Percentiles rank a stretch among this genome's conserved stretches.
phyloP scores from a whole-genome alignment of 2,329 filamentous ascomycete genomes.

The Colletotrichum falcatum region DNA sequence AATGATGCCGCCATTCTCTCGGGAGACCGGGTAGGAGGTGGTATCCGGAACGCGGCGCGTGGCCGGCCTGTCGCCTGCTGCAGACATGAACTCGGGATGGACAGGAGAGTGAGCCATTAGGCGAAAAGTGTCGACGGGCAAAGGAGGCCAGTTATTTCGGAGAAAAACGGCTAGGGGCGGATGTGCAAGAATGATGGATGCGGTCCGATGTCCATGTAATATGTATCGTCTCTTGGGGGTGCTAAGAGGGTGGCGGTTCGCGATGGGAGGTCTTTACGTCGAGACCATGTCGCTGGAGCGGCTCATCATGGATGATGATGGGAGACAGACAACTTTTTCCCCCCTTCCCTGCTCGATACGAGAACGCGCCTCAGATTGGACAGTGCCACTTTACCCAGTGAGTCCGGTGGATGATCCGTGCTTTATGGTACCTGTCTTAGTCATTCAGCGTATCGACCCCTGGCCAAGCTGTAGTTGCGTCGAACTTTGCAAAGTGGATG shows the following conservation, averaged over 20 bases:
- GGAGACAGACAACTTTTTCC: constrained; percentile 34
- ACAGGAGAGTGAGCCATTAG: constrained; percentile 51
- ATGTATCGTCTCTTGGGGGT: no score
- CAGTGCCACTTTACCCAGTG: constrained; percentile 17
- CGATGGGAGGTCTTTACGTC: constrained; percentile 10
- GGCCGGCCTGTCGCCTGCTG: constrained; percentile 47
- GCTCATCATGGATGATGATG: constrained; percentile 29
- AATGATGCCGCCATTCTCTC: constrained; percentile 69
- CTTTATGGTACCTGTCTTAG: background rate
- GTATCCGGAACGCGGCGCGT: constrained; percentile 33
- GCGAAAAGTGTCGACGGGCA: constrained; percentile 6
- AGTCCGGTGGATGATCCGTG: constrained; percentile 3
- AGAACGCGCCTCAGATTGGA: constrained; percentile 26
- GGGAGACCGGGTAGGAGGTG: constrained; percentile 53
- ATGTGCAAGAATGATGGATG: background rate
- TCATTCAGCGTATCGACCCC: background rate
- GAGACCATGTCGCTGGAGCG: constrained; percentile 21
- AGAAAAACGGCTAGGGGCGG: background rate
- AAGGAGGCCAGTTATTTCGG: background rate
- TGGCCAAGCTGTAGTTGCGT: background rate
- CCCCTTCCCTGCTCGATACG: constrained; percentile 11
- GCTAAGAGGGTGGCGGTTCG: background rate
- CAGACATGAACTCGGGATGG: constrained; percentile 46
- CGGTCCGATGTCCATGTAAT: background rate
- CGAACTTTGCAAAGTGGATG: background rate